phyloP scores from a whole-genome alignment of 495 filamentous ascomycete genomes.

The Parmelia sp. region DNA sequence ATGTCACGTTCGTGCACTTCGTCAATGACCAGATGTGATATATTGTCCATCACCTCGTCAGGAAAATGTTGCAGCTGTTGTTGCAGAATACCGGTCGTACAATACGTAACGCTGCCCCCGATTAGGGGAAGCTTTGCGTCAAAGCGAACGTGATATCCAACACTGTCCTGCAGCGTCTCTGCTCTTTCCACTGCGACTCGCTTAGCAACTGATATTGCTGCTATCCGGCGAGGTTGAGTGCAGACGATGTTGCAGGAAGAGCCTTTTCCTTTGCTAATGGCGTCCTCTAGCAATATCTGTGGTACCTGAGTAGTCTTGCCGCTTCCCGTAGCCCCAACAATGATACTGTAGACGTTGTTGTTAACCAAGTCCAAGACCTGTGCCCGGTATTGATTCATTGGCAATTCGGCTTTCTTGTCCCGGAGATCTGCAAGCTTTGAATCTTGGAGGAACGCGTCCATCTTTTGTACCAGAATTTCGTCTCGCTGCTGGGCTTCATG shows the following conservation, averaged over 20 bases:
- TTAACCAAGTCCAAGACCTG: slow-evolving; percentile 44
- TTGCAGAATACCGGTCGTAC: slow-evolving; percentile 52
- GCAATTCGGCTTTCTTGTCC: slow-evolving; percentile 38
- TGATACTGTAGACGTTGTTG: slow-evolving; percentile 45
- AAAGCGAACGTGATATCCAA: slow-evolving; percentile 53
- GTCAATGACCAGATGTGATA: slow-evolving; percentile 53
- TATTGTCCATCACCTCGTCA: slow-evolving; percentile 37
- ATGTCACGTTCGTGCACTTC: slow-evolving; percentile 57
- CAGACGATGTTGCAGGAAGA: slow-evolving; percentile 49
- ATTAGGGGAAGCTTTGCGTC: slow-evolving; percentile 36
- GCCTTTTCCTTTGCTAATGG: slow-evolving; percentile 38
- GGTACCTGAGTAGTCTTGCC: slow-evolving; percentile 60
- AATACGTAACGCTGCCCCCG: slow-evolving; percentile 48
- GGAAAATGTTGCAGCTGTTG: slow-evolving; percentile 41
- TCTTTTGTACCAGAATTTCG: slow-evolving; percentile 27
- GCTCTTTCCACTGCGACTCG: slow-evolving; percentile 50
- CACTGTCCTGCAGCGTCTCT: slow-evolving; percentile 41
- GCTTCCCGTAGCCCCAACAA: slow-evolving; percentile 52
- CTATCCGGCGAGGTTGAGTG: slow-evolving; percentile 53
- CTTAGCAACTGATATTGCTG: slow-evolving; percentile 48
- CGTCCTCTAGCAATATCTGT: slow-evolving; percentile 52
- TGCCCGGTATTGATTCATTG: slow-evolving; percentile 43
- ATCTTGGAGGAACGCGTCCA: slow-evolving; percentile 31
- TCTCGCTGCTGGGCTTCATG: slow-evolving; percentile 26
- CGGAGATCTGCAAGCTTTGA: slow-evolving; percentile 31